Conservation (phyloP, 306 rosid species). For the Cyclanthera cordifolia region DNA sequence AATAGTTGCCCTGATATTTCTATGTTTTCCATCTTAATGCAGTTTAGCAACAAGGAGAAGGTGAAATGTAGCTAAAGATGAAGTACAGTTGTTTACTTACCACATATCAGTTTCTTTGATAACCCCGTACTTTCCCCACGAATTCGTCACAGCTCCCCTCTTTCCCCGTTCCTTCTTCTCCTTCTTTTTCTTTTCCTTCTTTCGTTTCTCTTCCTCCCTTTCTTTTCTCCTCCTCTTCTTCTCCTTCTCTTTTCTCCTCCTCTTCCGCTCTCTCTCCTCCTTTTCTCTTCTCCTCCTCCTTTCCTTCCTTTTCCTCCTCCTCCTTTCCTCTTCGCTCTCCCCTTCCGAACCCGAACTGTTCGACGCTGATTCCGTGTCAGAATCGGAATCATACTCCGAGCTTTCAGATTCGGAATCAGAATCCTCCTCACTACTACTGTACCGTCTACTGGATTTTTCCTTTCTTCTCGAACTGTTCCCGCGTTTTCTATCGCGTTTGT, state of each 20-base stretch:
- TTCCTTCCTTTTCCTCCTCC: conserved; percentile 25
- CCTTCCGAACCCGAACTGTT: conserved; percentile 29
- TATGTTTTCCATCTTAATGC: neutral
- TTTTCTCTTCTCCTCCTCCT: conserved; percentile 16
- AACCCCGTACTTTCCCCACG: conserved; percentile 78
- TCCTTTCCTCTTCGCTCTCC: conserved; percentile 37
- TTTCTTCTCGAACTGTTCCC: conserved; percentile 23
- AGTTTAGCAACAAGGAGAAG: neutral
- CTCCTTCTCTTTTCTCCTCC: conserved; percentile 25
- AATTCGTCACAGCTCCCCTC: conserved; percentile 75
- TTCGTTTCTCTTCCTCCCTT: conserved; percentile 24
- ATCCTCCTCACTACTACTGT: conserved; percentile 48
- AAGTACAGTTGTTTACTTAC: conserved; percentile 26
- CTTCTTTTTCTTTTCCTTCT: conserved; percentile 39
- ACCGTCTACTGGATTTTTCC: conserved; percentile 39
- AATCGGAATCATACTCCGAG: conserved; percentile 27
- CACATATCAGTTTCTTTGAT: conserved; percentile 98
- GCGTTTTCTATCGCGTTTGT: conserved; percentile 15
- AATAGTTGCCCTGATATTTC: neutral
- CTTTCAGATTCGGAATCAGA: conserved; percentile 36
- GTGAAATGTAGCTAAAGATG: conserved; percentile 29
- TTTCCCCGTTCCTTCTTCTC: conserved; percentile 64
- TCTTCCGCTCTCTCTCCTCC: conserved; percentile 23
- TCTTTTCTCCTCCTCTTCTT: conserved; percentile 24
- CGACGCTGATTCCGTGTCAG: conserved; percentile 28